Base-by-base conservation (phyloP, 2,329 filamentous ascomycete genomes). In the Lasiodiplodia sp. region DNA sequence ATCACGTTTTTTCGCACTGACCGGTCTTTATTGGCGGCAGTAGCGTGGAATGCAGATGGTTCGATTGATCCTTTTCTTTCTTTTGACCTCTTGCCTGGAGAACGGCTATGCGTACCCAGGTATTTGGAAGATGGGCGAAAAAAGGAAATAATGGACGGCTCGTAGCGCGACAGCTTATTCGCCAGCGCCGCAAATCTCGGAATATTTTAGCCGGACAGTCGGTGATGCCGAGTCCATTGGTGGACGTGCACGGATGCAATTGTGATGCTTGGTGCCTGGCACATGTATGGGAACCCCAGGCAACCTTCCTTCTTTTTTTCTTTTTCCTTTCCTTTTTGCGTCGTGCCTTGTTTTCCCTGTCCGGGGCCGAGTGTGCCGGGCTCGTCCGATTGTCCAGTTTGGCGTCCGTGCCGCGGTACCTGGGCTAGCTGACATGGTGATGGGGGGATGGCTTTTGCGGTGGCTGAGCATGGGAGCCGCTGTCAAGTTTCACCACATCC, bases 401-500 rank as follows among this genome's bases (percentile, higher is more conserved):
- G 44, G 8, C 44, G 44, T 47, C 44, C 44, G 44, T 47, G 44
- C 44, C 18, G 52, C 8, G 12, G 23, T 25, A 40, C 31, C 55
- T 40, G 31, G 56, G 37, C n/a, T 34, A 47, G 44, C 44, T 47
- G 44, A 18, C 40, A 44, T 44, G 40, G 21, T 47, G 44, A 21
- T 21, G 18, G 44, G 18, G 34, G 37, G 11, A 40, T 21, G 23
- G 57, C 57, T n/a, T 34, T 21, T 52, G 60, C 60, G 60, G 60
- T 64, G 60, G 60, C 60, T 64, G 60, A 64, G 28, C 23, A 8
- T 16, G 11, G 18, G n/a, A 18, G 18, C 44, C 21, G 11, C 47
- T 64, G 47, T 64, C 60, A 28, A 52, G 60, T 64, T 64, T 64
- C 60, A 64, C 44, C 60, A 38, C 10, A 51, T 28, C 44, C 23